Evolutionary conservation across 305 asterid genomes (phyloP).

Genomic region (Solanum hybrid): DNA sequence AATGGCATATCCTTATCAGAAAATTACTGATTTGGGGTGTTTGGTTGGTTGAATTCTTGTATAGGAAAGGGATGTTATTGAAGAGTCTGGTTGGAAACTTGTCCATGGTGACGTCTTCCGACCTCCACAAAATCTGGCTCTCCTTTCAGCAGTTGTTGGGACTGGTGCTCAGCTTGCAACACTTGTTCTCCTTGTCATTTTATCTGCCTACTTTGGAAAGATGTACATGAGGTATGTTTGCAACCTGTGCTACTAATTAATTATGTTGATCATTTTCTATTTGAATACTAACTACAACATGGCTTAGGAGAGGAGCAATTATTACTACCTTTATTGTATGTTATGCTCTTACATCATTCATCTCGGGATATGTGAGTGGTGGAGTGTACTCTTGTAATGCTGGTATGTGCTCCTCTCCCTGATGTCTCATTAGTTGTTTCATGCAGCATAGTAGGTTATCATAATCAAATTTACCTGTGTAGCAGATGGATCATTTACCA

Average conservation of each 20-base stretch:
- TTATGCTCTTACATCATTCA: conserved; percentile 63
- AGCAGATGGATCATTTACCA: background rate
- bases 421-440: background rate
- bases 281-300: background rate
- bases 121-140: conserved; percentile 46
- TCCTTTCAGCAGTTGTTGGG: conserved; percentile 65
- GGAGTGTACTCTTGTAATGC: conserved; percentile 64
- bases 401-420: conserved; percentile 26
- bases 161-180: conserved; percentile 69
- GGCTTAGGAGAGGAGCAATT: conserved; percentile 67
- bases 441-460: background rate
- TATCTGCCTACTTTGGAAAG: conserved; percentile 53
- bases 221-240: conserved; percentile 52
- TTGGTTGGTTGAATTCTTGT: background rate
- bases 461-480: background rate
- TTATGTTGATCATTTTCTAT: background rate
- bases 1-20: background rate
- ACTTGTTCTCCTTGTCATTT: conserved; percentile 63
- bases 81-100: conserved; percentile 42
- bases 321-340: conserved; percentile 52
- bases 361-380: conserved; percentile 66
- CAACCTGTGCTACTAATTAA: background rate
- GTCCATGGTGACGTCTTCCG: conserved; percentile 63
- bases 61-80: conserved; percentile 63
- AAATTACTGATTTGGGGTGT: background rate